Conservation (phyloP, 116 monocot species). For the Zostera marina region DNA sequence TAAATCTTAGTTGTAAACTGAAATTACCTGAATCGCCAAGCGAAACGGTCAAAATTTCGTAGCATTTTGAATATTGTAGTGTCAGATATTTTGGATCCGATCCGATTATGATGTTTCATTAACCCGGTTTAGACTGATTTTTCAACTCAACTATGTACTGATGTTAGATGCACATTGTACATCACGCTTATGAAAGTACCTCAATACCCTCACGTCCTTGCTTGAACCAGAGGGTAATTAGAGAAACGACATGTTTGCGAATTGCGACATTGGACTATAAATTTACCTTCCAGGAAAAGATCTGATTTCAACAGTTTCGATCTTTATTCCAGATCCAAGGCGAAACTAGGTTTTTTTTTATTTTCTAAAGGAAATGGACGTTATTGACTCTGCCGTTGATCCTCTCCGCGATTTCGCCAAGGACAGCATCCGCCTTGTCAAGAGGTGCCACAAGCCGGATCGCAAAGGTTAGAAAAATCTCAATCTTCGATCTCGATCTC, state of each 20-base stretch:
- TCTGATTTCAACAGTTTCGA: not conserved
- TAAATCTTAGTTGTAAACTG: too few species aligned
- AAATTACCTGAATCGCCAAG: too few species aligned
- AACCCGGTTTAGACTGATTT: too few species aligned
- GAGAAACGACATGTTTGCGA: not conserved
- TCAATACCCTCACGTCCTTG: not conserved
- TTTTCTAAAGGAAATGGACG: slow-evolving; percentile 7
- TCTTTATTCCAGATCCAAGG: not conserved
- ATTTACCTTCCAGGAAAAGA: not conserved
- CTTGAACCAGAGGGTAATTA: not conserved
- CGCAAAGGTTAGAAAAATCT: slow-evolving; percentile 12
- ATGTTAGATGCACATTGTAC: too few species aligned
- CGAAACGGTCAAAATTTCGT: too few species aligned
- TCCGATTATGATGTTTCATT: too few species aligned
- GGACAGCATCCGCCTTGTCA: slow-evolving; percentile 24
- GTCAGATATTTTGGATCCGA: too few species aligned
- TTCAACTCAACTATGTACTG: too few species aligned
- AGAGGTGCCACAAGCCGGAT: slow-evolving; percentile 25
- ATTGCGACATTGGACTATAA: not conserved
- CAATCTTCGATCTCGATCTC: not conserved
- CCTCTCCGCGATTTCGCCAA: slow-evolving; percentile 20
- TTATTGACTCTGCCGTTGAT: slow-evolving; percentile 17
- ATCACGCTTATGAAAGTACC: not conserved
- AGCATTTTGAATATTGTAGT: too few species aligned
- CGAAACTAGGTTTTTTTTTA: not conserved